Percentiles rank a stretch among this genome's conserved stretches.
phyloP scores from a whole-genome alignment of 148 eudicot genomes.

The Rhododendron simsii region DNA sequence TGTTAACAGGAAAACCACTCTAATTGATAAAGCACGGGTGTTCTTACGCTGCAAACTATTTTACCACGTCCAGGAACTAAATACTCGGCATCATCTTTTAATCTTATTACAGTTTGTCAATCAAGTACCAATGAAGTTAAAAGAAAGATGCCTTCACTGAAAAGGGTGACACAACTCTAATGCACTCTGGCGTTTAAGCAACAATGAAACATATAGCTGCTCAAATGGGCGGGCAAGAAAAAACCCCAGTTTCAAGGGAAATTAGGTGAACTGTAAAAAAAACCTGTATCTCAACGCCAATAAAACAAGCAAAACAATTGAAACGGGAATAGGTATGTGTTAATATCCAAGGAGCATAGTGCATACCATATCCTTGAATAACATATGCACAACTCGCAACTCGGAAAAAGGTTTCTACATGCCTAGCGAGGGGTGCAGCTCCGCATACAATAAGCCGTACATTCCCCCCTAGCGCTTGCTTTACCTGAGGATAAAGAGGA shows the following conservation, averaged over 20 bases:
- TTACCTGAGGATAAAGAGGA: conserved; percentile 46
- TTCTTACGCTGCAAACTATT: not conserved
- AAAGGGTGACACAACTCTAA: not conserved
- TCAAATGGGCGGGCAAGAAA: not conserved
- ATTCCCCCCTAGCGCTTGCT: conserved; percentile 80
- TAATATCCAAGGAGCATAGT: conserved; percentile 1
- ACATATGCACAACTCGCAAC: conserved; percentile 71
- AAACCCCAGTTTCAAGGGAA: not conserved
- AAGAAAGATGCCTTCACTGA: not conserved
- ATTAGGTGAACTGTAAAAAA: not conserved
- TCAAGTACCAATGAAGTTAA: not conserved
- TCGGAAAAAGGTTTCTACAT: conserved; percentile 80
- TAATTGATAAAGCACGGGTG: not conserved
- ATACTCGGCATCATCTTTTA: not conserved
- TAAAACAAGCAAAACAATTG: not conserved
- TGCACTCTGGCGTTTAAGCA: not conserved
- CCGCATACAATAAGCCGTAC: conserved; percentile 88
- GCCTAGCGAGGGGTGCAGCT: conserved; percentile 97
- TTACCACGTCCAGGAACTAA: not conserved
- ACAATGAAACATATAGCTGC: not conserved
- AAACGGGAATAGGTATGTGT: not conserved
- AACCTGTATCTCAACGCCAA: not conserved
- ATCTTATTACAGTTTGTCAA: not conserved
- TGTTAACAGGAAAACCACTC: not conserved
- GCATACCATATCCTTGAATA: conserved; percentile 92